phyloP scores from a whole-genome alignment of 228 moss, liverwort and hornwort genomes.

The Sphagnum magellanicum region DNA sequence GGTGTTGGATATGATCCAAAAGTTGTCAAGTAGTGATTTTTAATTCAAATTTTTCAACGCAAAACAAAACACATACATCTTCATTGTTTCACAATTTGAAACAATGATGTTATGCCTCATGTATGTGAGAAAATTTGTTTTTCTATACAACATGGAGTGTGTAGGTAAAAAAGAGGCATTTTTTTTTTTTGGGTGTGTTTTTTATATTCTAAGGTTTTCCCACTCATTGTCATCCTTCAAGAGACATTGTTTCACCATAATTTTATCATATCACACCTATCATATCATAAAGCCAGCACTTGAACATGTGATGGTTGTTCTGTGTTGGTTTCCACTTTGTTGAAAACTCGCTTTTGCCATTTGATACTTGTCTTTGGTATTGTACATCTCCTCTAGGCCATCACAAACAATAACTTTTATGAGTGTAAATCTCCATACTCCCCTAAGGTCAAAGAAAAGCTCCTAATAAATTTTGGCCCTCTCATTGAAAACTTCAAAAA shows the following conservation, averaged over 20 bases:
- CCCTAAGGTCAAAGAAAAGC: no score
- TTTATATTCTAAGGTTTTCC: constrained; percentile 68
- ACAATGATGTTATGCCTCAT: no score
- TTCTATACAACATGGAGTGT: no score
- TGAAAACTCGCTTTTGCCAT: constrained; percentile 93
- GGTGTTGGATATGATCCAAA: no score
- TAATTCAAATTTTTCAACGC: constrained; percentile 32
- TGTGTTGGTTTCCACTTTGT: constrained; percentile 77
- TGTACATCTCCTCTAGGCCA: not conserved
- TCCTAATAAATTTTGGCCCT: no score
- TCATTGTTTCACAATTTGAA: constrained; percentile 13
- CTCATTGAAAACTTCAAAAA: no score
- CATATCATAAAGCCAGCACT: constrained; percentile 91
- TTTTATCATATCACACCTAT: constrained; percentile 91
- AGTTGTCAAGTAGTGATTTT: no score
- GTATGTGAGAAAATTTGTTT: no score
- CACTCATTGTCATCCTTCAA: constrained; percentile 84
- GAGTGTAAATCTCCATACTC: no score
- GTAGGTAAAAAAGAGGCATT: constrained; percentile 32
- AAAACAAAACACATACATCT: constrained; percentile 77
- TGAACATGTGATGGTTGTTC: constrained; percentile 78
- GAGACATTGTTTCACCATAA: constrained; percentile 86
- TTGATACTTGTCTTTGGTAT: constrained; percentile 87
- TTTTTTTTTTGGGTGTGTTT: constrained; percentile 57
- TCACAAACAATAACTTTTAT: no score